These are phyloP conservation scores for Coniochaeta sp. DNA, from an alignment of 2,329 filamentous ascomycete genomes.

Conservation along the genomic window DNA sequence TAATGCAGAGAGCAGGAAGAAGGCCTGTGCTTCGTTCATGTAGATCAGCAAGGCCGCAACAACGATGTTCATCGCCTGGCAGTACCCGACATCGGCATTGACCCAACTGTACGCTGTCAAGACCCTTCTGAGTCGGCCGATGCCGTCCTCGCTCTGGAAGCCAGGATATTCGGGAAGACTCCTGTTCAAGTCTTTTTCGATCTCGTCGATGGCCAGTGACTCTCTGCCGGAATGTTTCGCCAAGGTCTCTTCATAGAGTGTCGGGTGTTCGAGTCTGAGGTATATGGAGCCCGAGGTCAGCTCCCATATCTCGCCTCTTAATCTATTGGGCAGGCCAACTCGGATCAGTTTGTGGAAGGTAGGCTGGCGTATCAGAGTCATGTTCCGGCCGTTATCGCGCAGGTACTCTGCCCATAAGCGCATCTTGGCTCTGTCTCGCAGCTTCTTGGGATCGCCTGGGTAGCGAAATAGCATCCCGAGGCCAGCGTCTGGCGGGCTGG, in stretches of 20 bases:
- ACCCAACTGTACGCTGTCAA: conserved; percentile 97
- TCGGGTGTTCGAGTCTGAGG: conserved; percentile 77
- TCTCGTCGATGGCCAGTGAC: conserved; percentile 95
- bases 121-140: conserved; percentile 79
- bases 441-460: conserved; percentile 87
- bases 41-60: conserved; percentile 97
- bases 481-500: conserved; percentile 78
- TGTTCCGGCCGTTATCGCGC: conserved; percentile 87
- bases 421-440: conserved; percentile 95
- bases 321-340: conserved; percentile 85
- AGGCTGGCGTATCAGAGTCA: conserved; percentile 85
- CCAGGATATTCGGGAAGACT: conserved; percentile 96
- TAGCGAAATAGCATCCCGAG: conserved; percentile 90
- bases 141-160: conserved; percentile 94
- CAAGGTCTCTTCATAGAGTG: conserved; percentile 75
- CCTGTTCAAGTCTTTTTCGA: conserved; percentile 95
- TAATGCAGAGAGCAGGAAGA: conserved; percentile 83
- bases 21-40: conserved; percentile 93
- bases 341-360: conserved; percentile 97
- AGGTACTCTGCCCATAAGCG: conserved; percentile 95
- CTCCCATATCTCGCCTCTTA: conserved; percentile 95
- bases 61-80: conserved; percentile 99
- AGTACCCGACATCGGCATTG: conserved; percentile 92
- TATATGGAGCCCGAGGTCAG: conserved; percentile 87
- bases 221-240: conserved; percentile 76